These are phyloP conservation scores for Calonectria multiphialidica DNA, from an alignment of 2,329 filamentous ascomycete species.

Conservation along the genomic window DNA sequence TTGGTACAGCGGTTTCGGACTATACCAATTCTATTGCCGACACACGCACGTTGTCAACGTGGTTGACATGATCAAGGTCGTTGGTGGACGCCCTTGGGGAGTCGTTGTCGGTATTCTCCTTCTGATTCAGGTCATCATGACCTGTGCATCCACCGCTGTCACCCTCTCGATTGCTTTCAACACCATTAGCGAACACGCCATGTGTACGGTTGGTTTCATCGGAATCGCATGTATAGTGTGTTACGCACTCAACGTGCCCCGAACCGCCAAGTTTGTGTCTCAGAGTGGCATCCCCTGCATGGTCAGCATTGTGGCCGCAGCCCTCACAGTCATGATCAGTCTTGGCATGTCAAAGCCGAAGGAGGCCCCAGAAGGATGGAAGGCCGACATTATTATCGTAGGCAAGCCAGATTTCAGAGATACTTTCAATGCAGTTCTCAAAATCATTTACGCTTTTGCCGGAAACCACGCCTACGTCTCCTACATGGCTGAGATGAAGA, in stretches of 20 bases:
- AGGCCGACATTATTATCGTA: conserved; percentile 26
- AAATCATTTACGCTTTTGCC: conserved; percentile 37
- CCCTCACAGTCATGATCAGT: conserved; percentile 38
- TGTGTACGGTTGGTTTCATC: conserved; percentile 75
- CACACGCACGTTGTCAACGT: conserved; percentile 26
- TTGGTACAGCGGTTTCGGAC: conserved; percentile 24
- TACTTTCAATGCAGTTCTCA: conserved; percentile 28
- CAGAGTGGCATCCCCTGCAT: conserved; percentile 34
- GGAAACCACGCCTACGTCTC: conserved; percentile 39
- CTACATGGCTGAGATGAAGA: conserved; percentile 39
- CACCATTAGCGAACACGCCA: conserved; percentile 69
- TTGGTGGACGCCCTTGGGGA: conserved; percentile 26
- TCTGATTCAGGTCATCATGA: conserved; percentile 25
- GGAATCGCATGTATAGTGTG: conserved; percentile 70
- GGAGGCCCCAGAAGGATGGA: conserved; percentile 28
- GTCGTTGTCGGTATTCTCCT: conserved; percentile 23
- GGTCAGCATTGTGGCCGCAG: conserved; percentile 36
- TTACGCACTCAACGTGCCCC: conserved; percentile 70
- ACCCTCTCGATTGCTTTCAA: conserved; percentile 74
- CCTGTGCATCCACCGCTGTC: conserved; percentile 66
- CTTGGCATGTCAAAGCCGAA: conserved; percentile 30
- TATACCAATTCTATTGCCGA: conserved; percentile 23
- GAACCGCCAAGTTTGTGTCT: conserved; percentile 63
- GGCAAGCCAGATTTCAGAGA: conserved; percentile 26
- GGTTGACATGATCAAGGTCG: conserved; percentile 27